Base-by-base conservation (phyloP, 371 early-diverging fungal species). In the Rhizopus microsporus region DNA sequence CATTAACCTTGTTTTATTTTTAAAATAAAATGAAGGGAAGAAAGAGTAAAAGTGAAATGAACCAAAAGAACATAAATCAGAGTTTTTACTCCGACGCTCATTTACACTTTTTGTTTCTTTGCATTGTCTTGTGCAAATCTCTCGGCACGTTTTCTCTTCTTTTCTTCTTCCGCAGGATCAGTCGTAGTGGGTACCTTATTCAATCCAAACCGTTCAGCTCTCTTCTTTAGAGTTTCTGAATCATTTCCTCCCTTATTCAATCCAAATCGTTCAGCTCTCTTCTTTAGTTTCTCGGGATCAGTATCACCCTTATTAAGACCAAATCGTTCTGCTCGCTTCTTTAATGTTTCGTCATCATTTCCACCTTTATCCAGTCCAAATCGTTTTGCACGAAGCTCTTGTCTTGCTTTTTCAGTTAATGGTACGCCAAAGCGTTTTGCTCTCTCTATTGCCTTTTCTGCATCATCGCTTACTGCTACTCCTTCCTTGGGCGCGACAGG, bases 131-230 rank as follows among this genome's bases (percentile, higher is more conserved):
- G 6, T 31, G 77, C 78, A 60, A 87, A 87, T 39, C 85, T 72
- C 45, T 80, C 84, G 29, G 82, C 81, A 38, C 87, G 77, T 62
- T 87, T 85, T 69, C 85, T 67, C 67, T 84, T 87, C 80, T 82
- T 85, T 55, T 87, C 87, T 62, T 85, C 84, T 49, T 85, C 85
- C 9, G 64, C 80, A n/a, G 79, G 55, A 56, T 71, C 75, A 51
- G 74, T 23, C 32, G 32, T 34, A 38, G 43, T 48, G 32, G 54
- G 43, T n/a, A 54, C 58, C 7, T 67, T 65, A 10, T 33, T 23
- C 57, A 34, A 66, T 52, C 79, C 81, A 57, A 81, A 83, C 47
- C 80, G 60, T 37, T 78, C 82, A n/a, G 78, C 77, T 34, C 84
- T 69, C 54, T 75, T 72, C 54, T 78, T 77, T 23, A 84, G 51